Percentiles rank a stretch among this genome's conserved stretches.
Conservation (phyloP, 2,329 filamentous ascomycete genomes). For the Verticillium dahliae region DNA sequence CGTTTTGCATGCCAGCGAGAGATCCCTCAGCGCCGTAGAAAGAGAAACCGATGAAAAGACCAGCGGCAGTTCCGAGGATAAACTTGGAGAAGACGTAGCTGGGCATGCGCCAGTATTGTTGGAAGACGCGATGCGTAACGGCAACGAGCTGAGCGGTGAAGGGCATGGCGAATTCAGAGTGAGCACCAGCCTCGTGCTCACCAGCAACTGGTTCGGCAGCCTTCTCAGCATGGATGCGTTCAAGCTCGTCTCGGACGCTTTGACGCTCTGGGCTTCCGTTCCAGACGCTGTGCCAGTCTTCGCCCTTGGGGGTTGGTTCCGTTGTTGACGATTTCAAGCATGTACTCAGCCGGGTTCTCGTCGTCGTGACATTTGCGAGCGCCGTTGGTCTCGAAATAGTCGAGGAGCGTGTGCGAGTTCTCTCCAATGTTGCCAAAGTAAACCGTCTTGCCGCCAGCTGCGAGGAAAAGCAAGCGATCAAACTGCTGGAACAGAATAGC, state of each 20-base stretch:
- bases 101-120: constrained; percentile 80
- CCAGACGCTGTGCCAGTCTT: constrained; percentile 67
- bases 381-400: constrained; percentile 61
- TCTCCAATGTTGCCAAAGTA: constrained; percentile 64
- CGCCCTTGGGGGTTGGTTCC: constrained; percentile 27
- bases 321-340: constrained; percentile 50
- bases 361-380: constrained; percentile 50
- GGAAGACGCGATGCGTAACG: constrained; percentile 64
- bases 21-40: constrained; percentile 53
- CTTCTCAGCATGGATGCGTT: constrained; percentile 50
- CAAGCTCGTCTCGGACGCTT: constrained; percentile 53
- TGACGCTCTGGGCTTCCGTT: constrained; percentile 43
- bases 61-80: constrained; percentile 49
- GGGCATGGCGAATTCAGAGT: constrained; percentile 72
- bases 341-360: constrained; percentile 72
- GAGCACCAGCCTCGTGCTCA: constrained; percentile 14
- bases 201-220: constrained; percentile 11
- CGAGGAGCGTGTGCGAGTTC: constrained; percentile 48
- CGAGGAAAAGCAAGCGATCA: constrained; percentile 57
- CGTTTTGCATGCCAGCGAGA: constrained; percentile 65
- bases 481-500: constrained; percentile 49
- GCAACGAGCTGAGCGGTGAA: constrained; percentile 58
- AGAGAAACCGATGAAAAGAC: constrained; percentile 70
- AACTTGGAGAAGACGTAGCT: constrained; percentile 72
- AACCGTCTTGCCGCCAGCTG: constrained; percentile 58